phyloP scores from a whole-genome alignment of 1,284 basidiomycete genomes.

The Meripilus lineatus region DNA sequence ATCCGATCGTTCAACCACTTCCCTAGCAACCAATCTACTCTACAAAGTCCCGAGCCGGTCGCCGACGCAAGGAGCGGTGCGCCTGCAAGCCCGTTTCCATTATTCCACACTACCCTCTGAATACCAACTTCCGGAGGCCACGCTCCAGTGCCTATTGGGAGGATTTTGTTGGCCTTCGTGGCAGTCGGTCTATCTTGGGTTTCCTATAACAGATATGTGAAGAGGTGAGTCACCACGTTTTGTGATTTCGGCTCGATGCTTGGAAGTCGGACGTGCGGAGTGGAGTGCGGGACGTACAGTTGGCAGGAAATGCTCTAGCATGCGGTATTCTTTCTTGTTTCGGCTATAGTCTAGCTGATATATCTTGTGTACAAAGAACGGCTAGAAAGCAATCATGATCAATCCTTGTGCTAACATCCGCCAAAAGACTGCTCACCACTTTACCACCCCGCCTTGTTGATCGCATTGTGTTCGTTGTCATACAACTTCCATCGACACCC shows the following conservation, averaged over 20 bases:
- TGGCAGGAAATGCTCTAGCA: slow-evolving; percentile 81
- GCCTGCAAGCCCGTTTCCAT: slow-evolving; percentile 58
- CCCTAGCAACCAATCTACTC: slow-evolving; percentile 75
- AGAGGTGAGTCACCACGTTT: too few relatives aligned
- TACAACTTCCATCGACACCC: slow-evolving; percentile 76
- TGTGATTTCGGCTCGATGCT: background rate
- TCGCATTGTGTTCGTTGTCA: slow-evolving; percentile 66
- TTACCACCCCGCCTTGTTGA: slow-evolving; percentile 63
- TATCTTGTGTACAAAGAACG: slow-evolving; percentile 72
- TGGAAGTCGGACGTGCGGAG: slow-evolving; percentile 3
- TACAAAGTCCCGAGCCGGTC: slow-evolving; percentile 78
- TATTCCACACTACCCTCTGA: slow-evolving; percentile 78
- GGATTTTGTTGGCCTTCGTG: slow-evolving; percentile 27
- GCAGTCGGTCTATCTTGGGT: slow-evolving; percentile 48
- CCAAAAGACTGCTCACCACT: slow-evolving; percentile 43
- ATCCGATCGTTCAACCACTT: slow-evolving; percentile 56
- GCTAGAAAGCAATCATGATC: slow-evolving; percentile 36
- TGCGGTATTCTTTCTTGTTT: slow-evolving; percentile 65
- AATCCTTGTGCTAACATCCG: background rate
- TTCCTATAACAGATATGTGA: slow-evolving; percentile 36
- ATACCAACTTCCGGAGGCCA: slow-evolving; percentile 78
- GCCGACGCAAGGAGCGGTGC: slow-evolving; percentile 72
- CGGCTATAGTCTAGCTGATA: slow-evolving; percentile 86
- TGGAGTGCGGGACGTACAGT: slow-evolving; percentile 39
- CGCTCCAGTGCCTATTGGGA: slow-evolving; percentile 45